A percentile compares a stretch with the other conserved stretches of the same genome.
phyloP scores from a whole-genome alignment of 2,329 filamentous ascomycete genomes.

The Blastomyces parvus region DNA sequence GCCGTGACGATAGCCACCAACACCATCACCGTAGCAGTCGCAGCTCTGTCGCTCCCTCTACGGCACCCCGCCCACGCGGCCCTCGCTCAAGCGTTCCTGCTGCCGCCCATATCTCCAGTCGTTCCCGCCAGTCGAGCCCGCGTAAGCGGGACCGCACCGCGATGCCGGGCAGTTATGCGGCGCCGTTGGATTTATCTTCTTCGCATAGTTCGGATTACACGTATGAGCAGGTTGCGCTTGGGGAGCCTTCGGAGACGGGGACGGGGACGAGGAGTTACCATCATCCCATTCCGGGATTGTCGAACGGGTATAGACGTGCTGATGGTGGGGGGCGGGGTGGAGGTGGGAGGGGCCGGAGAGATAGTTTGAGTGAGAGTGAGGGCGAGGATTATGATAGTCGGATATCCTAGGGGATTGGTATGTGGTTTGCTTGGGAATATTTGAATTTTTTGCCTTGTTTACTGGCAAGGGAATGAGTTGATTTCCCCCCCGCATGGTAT shows the following conservation, averaged over 20 bases:
- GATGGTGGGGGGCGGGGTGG: slow-evolving; percentile 26
- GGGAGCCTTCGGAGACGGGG: slow-evolving; percentile 28
- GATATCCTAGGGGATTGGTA: background rate
- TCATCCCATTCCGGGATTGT: slow-evolving; percentile 48
- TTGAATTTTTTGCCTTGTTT: background rate
- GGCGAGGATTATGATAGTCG: slow-evolving; percentile 27
- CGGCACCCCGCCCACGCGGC: slow-evolving; percentile 10
- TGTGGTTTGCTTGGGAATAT: too few relatives aligned
- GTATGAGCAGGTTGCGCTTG: slow-evolving; percentile 30
- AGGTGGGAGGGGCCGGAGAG: slow-evolving; percentile 36
- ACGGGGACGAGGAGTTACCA: slow-evolving; percentile 48
- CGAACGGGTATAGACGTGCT: slow-evolving; percentile 35
- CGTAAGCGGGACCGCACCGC: slow-evolving; percentile 29
- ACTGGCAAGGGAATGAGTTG: background rate
- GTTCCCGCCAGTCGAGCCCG: slow-evolving; percentile 28
- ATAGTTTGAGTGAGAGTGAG: slow-evolving; percentile 48
- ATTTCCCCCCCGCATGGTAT: background rate
- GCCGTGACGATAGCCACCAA: slow-evolving; percentile 3
- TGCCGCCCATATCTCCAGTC: slow-evolving; percentile 12
- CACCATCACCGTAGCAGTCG: slow-evolving; percentile 10
- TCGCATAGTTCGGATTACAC: slow-evolving; percentile 32
- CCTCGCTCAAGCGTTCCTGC: slow-evolving; percentile 8
- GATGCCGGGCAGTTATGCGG: slow-evolving; percentile 34
- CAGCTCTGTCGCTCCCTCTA: slow-evolving; percentile 4
- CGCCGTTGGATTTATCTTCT: slow-evolving; percentile 35